phyloP scores from a whole-genome alignment of 2,329 filamentous ascomycete genomes.

The Orbilia brochopaga region DNA sequence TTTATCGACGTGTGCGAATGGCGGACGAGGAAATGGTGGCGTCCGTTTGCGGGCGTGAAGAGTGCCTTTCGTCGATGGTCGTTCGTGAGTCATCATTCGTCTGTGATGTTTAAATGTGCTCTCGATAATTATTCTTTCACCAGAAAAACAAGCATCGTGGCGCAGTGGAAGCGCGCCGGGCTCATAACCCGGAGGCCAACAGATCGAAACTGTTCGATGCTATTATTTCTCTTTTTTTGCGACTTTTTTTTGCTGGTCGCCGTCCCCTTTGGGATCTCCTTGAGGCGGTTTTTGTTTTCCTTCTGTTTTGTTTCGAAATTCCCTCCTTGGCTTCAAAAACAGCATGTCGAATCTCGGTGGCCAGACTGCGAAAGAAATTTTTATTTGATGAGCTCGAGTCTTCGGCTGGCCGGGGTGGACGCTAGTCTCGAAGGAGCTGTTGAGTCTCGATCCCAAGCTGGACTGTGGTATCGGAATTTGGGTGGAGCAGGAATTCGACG shows the following conservation, averaged over 20 bases:
- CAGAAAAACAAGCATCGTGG: conserved; percentile 44
- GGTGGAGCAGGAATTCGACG: conserved; percentile 1
- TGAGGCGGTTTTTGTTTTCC: neutral
- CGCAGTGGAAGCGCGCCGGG: conserved; percentile 51
- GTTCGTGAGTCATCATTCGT: conserved; percentile 28
- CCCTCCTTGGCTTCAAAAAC: neutral
- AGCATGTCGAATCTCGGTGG: no score
- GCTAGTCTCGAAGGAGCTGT: conserved; percentile 33
- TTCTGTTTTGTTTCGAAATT: conserved; percentile 13
- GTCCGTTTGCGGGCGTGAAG: neutral
- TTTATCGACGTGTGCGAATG: neutral
- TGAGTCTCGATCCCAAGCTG: conserved; percentile 6
- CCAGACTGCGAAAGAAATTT: conserved; percentile 7
- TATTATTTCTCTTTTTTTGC: conserved; percentile 41
- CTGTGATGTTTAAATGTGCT: conserved; percentile 6
- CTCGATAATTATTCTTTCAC: neutral
- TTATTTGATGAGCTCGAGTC: conserved; percentile 7
- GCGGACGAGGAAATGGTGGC: neutral
- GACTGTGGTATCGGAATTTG: neutral
- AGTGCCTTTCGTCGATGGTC: neutral
- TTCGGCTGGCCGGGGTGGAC: neutral
- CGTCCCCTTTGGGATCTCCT: no score
- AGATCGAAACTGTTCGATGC: conserved; percentile 52
- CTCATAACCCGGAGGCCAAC: conserved; percentile 52
- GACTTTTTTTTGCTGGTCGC: conserved; percentile 7